phyloP scores from a whole-genome alignment of 192 early-diverging fungal species.

The Geranomyces variabilis region DNA sequence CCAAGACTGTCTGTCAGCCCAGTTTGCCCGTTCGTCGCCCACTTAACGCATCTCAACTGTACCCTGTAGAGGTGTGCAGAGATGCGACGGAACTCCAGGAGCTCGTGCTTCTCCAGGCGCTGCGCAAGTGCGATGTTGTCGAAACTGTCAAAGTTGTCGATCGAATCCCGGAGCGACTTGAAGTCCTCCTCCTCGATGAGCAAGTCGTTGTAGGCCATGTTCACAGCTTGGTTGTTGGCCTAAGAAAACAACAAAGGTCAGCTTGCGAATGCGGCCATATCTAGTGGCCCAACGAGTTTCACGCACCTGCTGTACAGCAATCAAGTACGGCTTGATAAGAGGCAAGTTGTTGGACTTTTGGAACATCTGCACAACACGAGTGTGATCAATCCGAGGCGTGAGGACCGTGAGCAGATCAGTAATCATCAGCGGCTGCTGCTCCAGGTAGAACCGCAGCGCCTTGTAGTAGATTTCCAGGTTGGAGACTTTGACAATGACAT shows the following conservation, averaged over 20 bases:
- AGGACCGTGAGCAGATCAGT: conserved; percentile 90
- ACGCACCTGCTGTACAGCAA: conserved; percentile 83
- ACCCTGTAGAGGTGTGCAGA: conserved; percentile 93
- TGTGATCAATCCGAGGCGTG: conserved; percentile 93
- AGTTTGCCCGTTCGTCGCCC: too few species aligned
- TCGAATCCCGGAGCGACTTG: conserved; percentile 88
- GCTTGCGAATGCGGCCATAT: neutral
- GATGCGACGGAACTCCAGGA: conserved; percentile 97
- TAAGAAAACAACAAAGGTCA: conserved; percentile 37
- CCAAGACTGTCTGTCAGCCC: conserved; percentile 2
- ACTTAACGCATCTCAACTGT: too few species aligned
- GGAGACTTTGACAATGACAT: conserved; percentile 94
- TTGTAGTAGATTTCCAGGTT: conserved; percentile 99
- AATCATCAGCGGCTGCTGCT: conserved; percentile 92
- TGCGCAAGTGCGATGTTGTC: conserved; percentile 89
- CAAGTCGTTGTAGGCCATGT: conserved; percentile 93
- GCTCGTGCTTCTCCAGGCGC: conserved; percentile 92
- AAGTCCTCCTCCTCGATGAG: conserved; percentile 98
- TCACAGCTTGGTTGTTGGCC: conserved; percentile 93
- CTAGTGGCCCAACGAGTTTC: neutral
- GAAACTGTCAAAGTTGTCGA: conserved; percentile 94
- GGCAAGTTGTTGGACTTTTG: conserved; percentile 97
- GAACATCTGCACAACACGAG: conserved; percentile 96
- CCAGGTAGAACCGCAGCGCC: conserved; percentile 93
- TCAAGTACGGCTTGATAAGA: conserved; percentile 93